Evolutionary conservation across 2,329 filamentous ascomycete species (phyloP).

Genomic region (Neopestalotiopsis sp.): DNA sequence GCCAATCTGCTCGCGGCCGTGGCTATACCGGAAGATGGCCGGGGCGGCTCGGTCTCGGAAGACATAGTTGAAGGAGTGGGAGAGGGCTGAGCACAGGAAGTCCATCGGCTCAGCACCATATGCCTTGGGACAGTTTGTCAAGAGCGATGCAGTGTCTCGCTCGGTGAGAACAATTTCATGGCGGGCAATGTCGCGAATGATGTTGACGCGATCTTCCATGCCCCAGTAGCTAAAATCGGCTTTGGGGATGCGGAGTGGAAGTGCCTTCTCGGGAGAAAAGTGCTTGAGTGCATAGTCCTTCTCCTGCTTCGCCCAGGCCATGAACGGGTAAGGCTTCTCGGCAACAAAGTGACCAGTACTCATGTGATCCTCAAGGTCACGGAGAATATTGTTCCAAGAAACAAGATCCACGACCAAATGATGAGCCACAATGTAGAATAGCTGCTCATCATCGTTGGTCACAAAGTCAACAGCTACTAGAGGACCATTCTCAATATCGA

Average conservation of each 20-base stretch:
- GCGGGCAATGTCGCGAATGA: constrained; percentile 3
- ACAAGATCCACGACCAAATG: constrained; percentile 49
- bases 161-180: constrained; percentile 24
- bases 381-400: constrained; percentile 49
- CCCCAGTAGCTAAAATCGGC: constrained; percentile 21
- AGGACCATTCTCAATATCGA: constrained; percentile 29
- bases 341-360: constrained; percentile 23
- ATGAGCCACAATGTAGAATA: constrained; percentile 38
- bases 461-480: constrained; percentile 32
- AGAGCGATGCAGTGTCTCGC: constrained; percentile 31
- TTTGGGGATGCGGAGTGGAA: constrained; percentile 21
- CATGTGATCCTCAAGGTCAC: constrained; percentile 47
- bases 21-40: constrained; percentile 44
- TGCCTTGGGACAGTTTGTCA: constrained; percentile 25
- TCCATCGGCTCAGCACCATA: constrained; percentile 43
- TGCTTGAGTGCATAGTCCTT: constrained; percentile 12
- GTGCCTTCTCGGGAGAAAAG: constrained; percentile 17
- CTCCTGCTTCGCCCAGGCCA: constrained; percentile 35
- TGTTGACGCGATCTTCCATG: constrained; percentile 15
- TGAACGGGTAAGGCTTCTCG: constrained; percentile 36
- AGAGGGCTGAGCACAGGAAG: constrained; percentile 39
- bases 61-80: constrained; percentile 33
- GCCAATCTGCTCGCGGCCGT: constrained; percentile 44
- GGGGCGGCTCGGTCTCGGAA: constrained; percentile 41
- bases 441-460: constrained; percentile 24